Percentiles rank a stretch among this genome's conserved stretches.
These are phyloP conservation scores for Pseudonectria foliicola DNA, from an alignment of 2,329 filamentous ascomycete species.

Conservation along the genomic window DNA sequence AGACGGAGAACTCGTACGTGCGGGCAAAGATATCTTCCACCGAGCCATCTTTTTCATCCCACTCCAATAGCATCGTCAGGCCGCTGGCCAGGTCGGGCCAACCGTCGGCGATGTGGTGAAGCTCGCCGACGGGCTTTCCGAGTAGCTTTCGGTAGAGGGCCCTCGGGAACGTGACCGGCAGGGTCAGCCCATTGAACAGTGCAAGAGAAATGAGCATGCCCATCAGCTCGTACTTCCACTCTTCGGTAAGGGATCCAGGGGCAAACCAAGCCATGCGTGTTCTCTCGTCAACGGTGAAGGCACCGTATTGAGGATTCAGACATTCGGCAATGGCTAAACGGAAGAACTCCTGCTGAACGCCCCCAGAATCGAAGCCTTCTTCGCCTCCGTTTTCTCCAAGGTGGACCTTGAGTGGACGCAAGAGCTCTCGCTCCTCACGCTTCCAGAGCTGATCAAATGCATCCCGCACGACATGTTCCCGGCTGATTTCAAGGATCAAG, in stretches of 20 bases:
- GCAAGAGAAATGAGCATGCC: constrained; percentile 85
- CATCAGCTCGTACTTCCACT: constrained; percentile 86
- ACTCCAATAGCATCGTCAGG: constrained; percentile 65
- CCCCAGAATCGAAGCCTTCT: constrained; percentile 86
- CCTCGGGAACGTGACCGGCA: constrained; percentile 82
- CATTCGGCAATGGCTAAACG: constrained; percentile 73
- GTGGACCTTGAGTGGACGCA: constrained; percentile 81
- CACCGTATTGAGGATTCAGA: constrained; percentile 68
- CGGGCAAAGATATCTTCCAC: constrained; percentile 77
- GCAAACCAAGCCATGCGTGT: constrained; percentile 85
- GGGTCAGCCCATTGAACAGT: constrained; percentile 84
- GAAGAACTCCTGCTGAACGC: constrained; percentile 96
- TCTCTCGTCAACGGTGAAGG: constrained; percentile 70
- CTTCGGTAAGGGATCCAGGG: constrained; percentile 70
- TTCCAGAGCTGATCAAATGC: constrained; percentile 86
- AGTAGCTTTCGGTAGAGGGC: constrained; percentile 78
- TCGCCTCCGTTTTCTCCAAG: constrained; percentile 78
- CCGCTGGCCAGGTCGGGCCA: constrained; percentile 79
- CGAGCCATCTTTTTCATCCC: constrained; percentile 65
- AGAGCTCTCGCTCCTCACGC: constrained; percentile 70
- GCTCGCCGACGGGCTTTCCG: constrained; percentile 57
- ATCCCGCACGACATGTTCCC: constrained; percentile 62
- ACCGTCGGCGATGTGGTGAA: constrained; percentile 75
- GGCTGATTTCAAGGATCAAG: constrained; percentile 60
- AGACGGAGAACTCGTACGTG: constrained; percentile 77